phyloP scores from a whole-genome alignment of 2,329 filamentous ascomycete genomes.

The Calonectria ilicicola region DNA sequence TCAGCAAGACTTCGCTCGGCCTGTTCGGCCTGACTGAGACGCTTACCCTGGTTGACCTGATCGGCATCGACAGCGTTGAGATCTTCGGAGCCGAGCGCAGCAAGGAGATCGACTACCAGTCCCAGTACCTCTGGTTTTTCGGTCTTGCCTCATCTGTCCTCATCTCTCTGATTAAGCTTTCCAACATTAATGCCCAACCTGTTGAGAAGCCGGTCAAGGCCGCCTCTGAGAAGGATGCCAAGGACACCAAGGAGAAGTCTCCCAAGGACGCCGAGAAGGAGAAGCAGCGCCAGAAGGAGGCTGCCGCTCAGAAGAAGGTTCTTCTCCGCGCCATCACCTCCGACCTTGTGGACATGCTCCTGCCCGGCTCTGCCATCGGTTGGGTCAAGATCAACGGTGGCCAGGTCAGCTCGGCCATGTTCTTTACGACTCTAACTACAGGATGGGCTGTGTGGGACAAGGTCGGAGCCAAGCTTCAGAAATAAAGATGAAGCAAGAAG shows the following conservation, averaged over 20 bases:
- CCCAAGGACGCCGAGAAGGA: conserved; percentile 46
- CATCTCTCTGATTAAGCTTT: conserved; percentile 55
- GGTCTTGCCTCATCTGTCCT: conserved; percentile 65
- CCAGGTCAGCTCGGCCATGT: conserved; percentile 68
- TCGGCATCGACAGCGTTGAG: conserved; percentile 57
- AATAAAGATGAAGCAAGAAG: not conserved
- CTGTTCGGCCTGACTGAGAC: conserved; percentile 77
- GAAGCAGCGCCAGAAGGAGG: conserved; percentile 49
- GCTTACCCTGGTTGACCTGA: conserved; percentile 68
- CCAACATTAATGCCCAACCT: conserved; percentile 43
- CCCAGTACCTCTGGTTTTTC: conserved; percentile 78
- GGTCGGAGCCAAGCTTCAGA: conserved; percentile 47
- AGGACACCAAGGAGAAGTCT: conserved; percentile 24
- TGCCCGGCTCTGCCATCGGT: conserved; percentile 70
- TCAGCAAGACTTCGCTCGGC: conserved; percentile 70
- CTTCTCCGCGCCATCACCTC: conserved; percentile 64
- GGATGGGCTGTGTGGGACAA: conserved; percentile 71
- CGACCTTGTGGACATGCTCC: conserved; percentile 71
- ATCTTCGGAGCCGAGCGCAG: conserved; percentile 65
- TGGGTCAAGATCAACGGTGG: conserved; percentile 67
- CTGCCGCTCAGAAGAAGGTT: conserved; percentile 48
- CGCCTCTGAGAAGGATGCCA: conserved; percentile 22
- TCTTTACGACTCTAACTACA: conserved; percentile 72
- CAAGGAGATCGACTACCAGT: conserved; percentile 65
- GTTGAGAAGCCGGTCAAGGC: conserved; percentile 16